Conservation (phyloP, 1,284 basidiomycete genomes). For the Ustilago esculenta region DNA sequence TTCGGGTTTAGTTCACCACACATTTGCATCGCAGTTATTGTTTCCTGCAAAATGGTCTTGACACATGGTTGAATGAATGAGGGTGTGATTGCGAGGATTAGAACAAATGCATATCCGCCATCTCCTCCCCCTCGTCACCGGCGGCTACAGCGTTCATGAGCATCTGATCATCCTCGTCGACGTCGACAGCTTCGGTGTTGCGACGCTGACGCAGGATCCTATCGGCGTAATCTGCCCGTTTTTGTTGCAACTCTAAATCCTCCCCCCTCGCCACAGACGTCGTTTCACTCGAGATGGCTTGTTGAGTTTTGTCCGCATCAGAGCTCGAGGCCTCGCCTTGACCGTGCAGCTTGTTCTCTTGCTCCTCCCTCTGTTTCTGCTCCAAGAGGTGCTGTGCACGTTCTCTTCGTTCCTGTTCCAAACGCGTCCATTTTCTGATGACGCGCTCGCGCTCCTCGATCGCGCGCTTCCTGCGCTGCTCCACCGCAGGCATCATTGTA, state of each 20-base stretch:
- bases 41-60: no score
- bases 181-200: conserved; percentile 13
- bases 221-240: conserved; percentile 25
- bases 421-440: conserved; percentile 31
- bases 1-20: no score
- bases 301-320: no score
- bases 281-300: no score
- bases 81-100: conserved; percentile 4
- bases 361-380: neutral
- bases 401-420: conserved; percentile 25
- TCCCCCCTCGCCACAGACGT: neutral
- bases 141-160: neutral
- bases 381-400: conserved; percentile 5
- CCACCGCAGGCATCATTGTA: conserved; percentile 52
- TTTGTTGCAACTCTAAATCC: conserved; percentile 7
- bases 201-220: conserved; percentile 24
- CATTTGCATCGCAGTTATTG: neutral
- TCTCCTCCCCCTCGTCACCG: conserved; percentile 8
- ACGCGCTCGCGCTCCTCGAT: conserved; percentile 48
- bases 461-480: conserved; percentile 41
- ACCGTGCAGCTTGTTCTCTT: neutral
- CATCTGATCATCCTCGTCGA: conserved; percentile 19
- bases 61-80: no score
- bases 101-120: conserved; percentile 31
- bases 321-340: no score